Percentiles rank a stretch among this genome's conserved stretches.
phyloP scores from a whole-genome alignment of 352 stramenopile species.

The Phytophthora sojae region DNA sequence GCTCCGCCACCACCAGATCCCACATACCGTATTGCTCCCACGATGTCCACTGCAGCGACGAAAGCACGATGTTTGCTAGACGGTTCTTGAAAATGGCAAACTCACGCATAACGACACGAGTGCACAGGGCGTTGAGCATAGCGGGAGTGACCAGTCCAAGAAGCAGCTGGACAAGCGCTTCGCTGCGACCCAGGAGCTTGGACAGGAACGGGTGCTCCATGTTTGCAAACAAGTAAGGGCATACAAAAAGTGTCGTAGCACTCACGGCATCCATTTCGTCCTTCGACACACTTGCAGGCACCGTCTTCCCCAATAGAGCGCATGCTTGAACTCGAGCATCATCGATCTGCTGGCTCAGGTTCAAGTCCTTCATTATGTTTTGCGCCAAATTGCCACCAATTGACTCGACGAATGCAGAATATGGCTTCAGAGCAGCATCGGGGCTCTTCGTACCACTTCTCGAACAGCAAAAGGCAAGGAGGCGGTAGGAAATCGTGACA shows the following conservation, averaged over 20 bases:
- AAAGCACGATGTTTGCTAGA: conserved; percentile 73
- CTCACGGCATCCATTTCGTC: conserved; percentile 78
- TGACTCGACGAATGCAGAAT: conserved; percentile 67
- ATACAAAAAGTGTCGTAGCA: conserved; percentile 59
- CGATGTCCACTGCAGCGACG: conserved; percentile 83
- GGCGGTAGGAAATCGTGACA: conserved; percentile 74
- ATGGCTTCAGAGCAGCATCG: conserved; percentile 66
- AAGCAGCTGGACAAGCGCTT: conserved; percentile 73
- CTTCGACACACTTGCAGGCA: conserved; percentile 26
- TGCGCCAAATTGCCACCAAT: conserved; percentile 58
- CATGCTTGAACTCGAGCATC: conserved; percentile 72
- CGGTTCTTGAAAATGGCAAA: conserved; percentile 80
- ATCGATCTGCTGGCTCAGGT: conserved; percentile 80
- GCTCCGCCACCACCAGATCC: conserved; percentile 79
- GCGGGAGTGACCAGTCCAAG: conserved; percentile 67
- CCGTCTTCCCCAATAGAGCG: conserved; percentile 54
- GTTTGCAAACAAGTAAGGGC: conserved; percentile 76
- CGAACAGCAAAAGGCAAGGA: conserved; percentile 83
- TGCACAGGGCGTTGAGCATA: conserved; percentile 67
- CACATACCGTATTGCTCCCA: conserved; percentile 87
- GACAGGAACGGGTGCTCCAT: conserved; percentile 67
- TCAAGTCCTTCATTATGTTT: conserved; percentile 74
- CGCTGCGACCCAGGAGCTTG: conserved; percentile 68
- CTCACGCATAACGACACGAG: conserved; percentile 74
- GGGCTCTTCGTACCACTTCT: conserved; percentile 56